Evolutionary conservation across 2,329 filamentous ascomycete species (phyloP).

Genomic region (Tympanopsis confertula): DNA sequence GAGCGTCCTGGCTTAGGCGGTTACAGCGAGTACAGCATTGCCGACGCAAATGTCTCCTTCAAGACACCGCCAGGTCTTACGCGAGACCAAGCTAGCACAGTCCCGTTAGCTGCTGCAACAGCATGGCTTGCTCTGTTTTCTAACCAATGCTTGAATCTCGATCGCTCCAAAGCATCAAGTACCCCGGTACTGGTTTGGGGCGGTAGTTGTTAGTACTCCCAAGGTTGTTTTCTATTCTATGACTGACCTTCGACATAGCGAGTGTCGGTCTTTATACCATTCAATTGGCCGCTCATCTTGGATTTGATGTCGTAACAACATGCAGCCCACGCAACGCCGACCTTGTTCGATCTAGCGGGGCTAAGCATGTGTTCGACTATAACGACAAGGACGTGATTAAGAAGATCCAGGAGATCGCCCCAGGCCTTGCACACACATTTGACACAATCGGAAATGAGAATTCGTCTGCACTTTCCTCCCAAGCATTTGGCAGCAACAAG

Average conservation of each 20-base stretch:
- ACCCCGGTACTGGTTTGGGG: constrained; percentile 26
- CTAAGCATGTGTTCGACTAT: constrained; percentile 25
- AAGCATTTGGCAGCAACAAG: constrained; percentile 12
- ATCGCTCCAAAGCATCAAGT: constrained; percentile 5
- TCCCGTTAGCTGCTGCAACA: constrained; percentile 25
- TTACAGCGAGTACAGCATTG: constrained; percentile 24
- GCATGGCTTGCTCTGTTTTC: constrained; percentile 26
- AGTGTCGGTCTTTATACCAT: constrained; percentile 24
- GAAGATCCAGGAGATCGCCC: constrained; percentile 18
- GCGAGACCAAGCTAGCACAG: constrained; percentile 18
- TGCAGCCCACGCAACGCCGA: constrained; percentile 19
- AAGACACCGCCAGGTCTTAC: constrained; percentile 17
- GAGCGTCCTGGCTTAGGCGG: constrained; percentile 20
- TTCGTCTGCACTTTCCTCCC: constrained; percentile 19
- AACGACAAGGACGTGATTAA: constrained; percentile 19
- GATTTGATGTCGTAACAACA: constrained; percentile 20
- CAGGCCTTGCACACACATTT: constrained; percentile 21
- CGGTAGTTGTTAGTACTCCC: constrained; percentile 23
- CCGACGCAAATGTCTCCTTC: constrained; percentile 26
- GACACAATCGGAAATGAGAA: constrained; percentile 27
- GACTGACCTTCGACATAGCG: constrained; percentile 10
- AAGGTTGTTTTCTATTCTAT: background rate
- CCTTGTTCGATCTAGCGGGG: constrained; percentile 17
- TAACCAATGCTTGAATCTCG: constrained; percentile 19
- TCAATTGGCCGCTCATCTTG: constrained; percentile 17